Base-by-base conservation (phyloP, 306 rosid genomes). In the Senna siamea region DNA sequence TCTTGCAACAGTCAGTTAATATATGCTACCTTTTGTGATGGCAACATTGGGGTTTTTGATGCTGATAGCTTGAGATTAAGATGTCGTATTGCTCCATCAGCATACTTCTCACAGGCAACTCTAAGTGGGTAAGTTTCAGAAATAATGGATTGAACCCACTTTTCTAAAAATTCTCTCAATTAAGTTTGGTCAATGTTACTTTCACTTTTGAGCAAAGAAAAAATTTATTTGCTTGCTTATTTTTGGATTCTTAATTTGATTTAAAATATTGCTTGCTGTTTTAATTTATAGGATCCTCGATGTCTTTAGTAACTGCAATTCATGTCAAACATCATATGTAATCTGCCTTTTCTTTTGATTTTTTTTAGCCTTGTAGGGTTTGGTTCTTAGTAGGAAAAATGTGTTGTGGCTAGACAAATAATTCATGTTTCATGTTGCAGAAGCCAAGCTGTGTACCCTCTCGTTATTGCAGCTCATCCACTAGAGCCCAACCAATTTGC, bases 21-120 rank as follows among this genome's bases (percentile, higher is more conserved):
- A 30, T 87, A 71, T 52, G 89, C 93, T 11, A 69, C 93, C 20
- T 93, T 93, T 56, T 87, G 67, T 14, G 97, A 93, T 67, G 91
- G 95, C 67, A 87, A 89, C 70, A 66, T 89, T 30, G 97, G 96
- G 57, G 98, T 93, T 61, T 93, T 90, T 46, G 96, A 93, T 67
- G 91, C 93, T 17, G 92, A 90, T 83, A 84, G 79, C 85, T 77
- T 93, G 78, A 86, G 87, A 65, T 80, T 87, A 35, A 81, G 97
- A 78, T 93, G 98, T 69, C 93, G 96, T 55, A 83, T 93, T 70
- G 90, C 93, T 55, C 93, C 97, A 8, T 69, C 95, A 32, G 76
- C 88, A 34, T 89, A 89, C 81, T 66, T 89, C 55, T 78, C 93
- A 6, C 83, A 80, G 34, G 81, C 88, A 12, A 79, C 82, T 54